phyloP scores from a whole-genome alignment of 257 asterid species.

The Solanum peruvianum region DNA sequence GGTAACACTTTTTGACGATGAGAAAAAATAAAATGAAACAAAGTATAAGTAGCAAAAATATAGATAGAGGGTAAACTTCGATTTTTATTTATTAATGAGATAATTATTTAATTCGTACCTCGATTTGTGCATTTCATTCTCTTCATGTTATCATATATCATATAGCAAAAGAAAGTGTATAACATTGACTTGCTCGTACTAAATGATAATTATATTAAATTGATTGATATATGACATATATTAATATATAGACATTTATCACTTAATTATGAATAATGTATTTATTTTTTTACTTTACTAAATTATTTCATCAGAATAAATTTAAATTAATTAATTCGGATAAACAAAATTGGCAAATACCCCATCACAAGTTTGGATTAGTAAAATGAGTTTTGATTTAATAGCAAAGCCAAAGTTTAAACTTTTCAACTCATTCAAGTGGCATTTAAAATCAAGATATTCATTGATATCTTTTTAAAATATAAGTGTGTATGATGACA shows the following conservation, averaged over 20 bases:
- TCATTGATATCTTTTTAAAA: not conserved
- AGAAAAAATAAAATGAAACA: not conserved
- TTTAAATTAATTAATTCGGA: not conserved
- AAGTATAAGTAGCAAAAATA: not conserved
- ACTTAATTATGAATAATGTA: not conserved
- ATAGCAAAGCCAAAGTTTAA: not conserved
- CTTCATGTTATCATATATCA: not conserved
- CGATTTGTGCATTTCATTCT: not conserved
- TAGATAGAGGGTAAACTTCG: not conserved
- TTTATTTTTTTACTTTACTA: not conserved
- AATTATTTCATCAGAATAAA: not conserved
- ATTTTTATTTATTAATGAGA: not conserved
- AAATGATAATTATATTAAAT: not conserved
- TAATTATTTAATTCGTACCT: not conserved
- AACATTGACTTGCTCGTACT: rapidly evolving
- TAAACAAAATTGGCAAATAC: not conserved
- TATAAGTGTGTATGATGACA: not conserved
- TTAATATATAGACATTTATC: not conserved
- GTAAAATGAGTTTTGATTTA: not conserved
- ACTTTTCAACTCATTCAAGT: not conserved
- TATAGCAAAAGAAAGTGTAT: not conserved
- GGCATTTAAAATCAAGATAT: not conserved
- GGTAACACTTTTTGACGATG: not conserved
- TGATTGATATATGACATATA: not conserved
- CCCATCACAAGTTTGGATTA: not conserved